These are phyloP conservation scores for Mortierella sp. DNA, from an alignment of 371 early-diverging fungal species.

Conservation along the genomic window DNA sequence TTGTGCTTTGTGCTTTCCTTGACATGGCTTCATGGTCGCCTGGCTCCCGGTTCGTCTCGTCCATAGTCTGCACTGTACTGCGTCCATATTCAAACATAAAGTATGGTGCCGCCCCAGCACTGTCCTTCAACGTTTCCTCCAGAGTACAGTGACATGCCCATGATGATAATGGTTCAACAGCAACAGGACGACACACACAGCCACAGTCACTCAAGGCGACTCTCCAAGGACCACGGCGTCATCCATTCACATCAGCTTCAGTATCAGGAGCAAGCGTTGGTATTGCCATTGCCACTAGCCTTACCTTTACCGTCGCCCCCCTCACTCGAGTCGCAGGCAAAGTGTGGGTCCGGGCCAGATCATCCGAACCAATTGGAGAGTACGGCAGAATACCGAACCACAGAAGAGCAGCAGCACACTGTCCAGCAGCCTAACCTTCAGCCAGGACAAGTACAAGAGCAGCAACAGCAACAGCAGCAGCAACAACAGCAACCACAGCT, in stretches of 20 bases:
- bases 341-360: background rate
- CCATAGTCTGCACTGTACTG: slow-evolving; percentile 7
- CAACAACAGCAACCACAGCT: background rate
- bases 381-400: background rate
- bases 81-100: slow-evolving; percentile 11
- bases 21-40: background rate
- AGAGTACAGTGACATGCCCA: slow-evolving; percentile 37
- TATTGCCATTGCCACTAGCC: slow-evolving; percentile 4
- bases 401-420: background rate
- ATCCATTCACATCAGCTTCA: slow-evolving; percentile 2
- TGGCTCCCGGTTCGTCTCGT: background rate
- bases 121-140: slow-evolving; percentile 34
- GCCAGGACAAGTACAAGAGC: background rate
- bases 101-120: slow-evolving; percentile 49
- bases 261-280: background rate
- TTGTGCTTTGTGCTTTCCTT: too few relatives aligned
- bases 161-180: slow-evolving; percentile 37
- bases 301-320: slow-evolving; percentile 13
- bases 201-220: background rate
- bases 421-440: background rate
- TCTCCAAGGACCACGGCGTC: slow-evolving; percentile 3
- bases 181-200: slow-evolving; percentile 11
- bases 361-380: background rate
- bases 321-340: background rate
- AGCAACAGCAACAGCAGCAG: slow-evolving; percentile 4